phyloP scores from a whole-genome alignment of 805 yeast species.

The Nakazawaea ernobii region DNA sequence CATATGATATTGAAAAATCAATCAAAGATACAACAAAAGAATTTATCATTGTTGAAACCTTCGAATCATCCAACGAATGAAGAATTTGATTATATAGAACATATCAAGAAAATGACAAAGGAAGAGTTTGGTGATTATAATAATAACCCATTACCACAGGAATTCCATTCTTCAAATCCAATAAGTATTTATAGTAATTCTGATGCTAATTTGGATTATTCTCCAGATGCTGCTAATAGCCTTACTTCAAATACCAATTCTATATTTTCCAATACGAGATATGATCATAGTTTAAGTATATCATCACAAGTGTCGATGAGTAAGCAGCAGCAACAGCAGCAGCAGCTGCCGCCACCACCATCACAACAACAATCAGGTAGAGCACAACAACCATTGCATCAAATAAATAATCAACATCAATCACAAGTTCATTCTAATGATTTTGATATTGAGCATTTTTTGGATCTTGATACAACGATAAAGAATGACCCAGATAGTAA shows the following conservation, averaged over 20 bases:
- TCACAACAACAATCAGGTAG: neutral
- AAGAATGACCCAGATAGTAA: conserved; percentile 11
- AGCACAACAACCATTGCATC: neutral
- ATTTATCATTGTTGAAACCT: conserved; percentile 14
- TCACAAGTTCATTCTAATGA: neutral
- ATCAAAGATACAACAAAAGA: conserved; percentile 14
- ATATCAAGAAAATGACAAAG: conserved; percentile 28
- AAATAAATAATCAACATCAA: neutral
- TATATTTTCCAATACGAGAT: conserved; percentile 14
- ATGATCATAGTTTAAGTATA: conserved; percentile 11
- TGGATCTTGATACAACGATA: conserved; percentile 24
- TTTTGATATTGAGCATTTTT: conserved; percentile 25
- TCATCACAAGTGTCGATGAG: conserved; percentile 12
- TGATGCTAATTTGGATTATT: conserved; percentile 10
- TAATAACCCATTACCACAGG: conserved; percentile 10
- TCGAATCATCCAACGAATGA: conserved; percentile 16
- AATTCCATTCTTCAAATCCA: conserved; percentile 15
- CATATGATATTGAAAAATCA: conserved; percentile 1
- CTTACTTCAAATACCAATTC: conserved; percentile 15
- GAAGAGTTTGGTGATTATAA: conserved; percentile 27
- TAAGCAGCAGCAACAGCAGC: neutral
- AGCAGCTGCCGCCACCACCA: conserved; percentile 7
- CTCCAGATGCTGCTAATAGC: conserved; percentile 21
- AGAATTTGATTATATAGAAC: conserved; percentile 30
- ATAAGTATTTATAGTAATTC: conserved; percentile 15